Evolutionary conservation across 192 early-diverging fungal genomes (phyloP).

Genomic region (Backusella luteola): DNA sequence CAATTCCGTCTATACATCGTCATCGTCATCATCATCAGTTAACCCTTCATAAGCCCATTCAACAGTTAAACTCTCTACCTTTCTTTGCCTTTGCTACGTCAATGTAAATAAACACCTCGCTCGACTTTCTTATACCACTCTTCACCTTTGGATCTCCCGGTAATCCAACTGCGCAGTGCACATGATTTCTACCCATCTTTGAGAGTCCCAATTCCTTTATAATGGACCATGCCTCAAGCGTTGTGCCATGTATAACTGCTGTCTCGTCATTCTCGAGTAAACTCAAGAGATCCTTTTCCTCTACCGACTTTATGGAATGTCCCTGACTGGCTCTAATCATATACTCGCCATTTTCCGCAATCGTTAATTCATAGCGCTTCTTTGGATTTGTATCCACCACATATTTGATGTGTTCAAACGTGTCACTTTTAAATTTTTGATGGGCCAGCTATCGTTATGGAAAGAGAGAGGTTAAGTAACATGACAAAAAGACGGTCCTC

Average conservation of each 20-base stretch:
- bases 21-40: neutral
- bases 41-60: no score
- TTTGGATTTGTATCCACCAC: constrained; percentile 82
- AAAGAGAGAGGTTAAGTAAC: neutral
- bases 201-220: constrained; percentile 61
- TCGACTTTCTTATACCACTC: constrained; percentile 60
- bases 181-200: constrained; percentile 84
- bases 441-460: constrained; percentile 41
- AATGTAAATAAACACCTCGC: constrained; percentile 81
- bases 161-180: constrained; percentile 81
- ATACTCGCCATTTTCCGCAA: constrained; percentile 45
- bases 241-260: constrained; percentile 72
- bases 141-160: constrained; percentile 66
- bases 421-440: constrained; percentile 55
- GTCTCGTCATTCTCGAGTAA: constrained; percentile 29
- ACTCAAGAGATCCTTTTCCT: constrained; percentile 33
- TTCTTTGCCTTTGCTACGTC: constrained; percentile 64
- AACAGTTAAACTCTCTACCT: constrained; percentile 36
- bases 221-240: constrained; percentile 42
- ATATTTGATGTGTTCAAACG: constrained; percentile 59
- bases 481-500: neutral
- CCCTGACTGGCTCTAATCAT: constrained; percentile 88
- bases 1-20: constrained; percentile 58
- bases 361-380: constrained; percentile 69
- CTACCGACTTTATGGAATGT: constrained; percentile 58